A percentile compares a stretch with the other conserved stretches of the same genome.
Conservation (phyloP, 2,329 filamentous ascomycete species). For the Neospermospora avenae region DNA sequence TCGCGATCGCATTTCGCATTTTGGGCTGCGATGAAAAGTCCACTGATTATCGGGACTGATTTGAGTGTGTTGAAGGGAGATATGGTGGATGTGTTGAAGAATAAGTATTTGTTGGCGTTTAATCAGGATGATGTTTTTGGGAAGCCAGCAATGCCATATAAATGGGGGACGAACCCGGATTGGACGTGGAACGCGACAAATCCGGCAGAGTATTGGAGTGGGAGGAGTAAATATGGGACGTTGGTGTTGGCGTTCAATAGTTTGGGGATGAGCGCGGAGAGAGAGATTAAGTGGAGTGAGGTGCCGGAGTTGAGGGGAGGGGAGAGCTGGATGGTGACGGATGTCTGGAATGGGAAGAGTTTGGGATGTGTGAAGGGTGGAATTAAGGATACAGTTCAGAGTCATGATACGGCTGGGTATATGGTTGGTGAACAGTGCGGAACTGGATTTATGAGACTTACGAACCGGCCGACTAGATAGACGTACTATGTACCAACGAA, state of each 20-base stretch:
- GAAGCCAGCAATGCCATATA: constrained; percentile 39
- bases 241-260: constrained; percentile 49
- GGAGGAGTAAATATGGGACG: constrained; percentile 41
- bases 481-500: not conserved
- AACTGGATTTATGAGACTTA: not conserved
- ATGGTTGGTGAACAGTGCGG: constrained; percentile 30
- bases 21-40: constrained; percentile 29
- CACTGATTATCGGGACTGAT: constrained; percentile 28
- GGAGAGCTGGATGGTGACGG: constrained; percentile 39
- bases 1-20: constrained; percentile 25
- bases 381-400: constrained; percentile 32
- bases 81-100: constrained; percentile 33
- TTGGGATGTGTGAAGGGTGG: constrained; percentile 37
- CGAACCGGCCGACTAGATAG: not conserved
- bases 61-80: constrained; percentile 11
- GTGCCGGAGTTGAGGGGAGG: constrained; percentile 39
- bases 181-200: constrained; percentile 47
- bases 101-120: constrained; percentile 26
- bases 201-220: constrained; percentile 50
- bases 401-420: constrained; percentile 37
- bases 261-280: constrained; percentile 33
- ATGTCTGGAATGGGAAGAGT: constrained; percentile 46
- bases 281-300: constrained; percentile 41
- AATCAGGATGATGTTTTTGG: constrained; percentile 37
- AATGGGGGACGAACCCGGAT: constrained; percentile 47